Evolutionary conservation across 345 rosid species (phyloP), one percentile per base, ranked within the genome.

Genomic region (Eucalyptus dawsonii): DNA sequence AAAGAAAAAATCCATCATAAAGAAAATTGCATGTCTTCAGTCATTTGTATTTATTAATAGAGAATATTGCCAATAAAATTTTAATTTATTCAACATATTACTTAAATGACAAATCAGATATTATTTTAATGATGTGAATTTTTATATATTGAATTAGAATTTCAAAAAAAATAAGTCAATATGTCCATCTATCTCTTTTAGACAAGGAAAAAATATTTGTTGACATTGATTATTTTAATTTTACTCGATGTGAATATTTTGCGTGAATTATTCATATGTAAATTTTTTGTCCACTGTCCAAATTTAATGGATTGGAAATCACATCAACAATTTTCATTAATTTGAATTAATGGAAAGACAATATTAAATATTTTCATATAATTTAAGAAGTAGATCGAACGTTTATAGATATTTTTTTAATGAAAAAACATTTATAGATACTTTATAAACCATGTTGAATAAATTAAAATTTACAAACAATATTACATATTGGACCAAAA

Each of bases 21-120:
- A n/a, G n/a, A n/a, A 67, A 69, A 8, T 8, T 31, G 42, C 24
- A 17, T 34, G 17, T 34, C 9, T 69, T 0, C 42, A 16, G 9
- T 5, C 42, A 3, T 31, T 69, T 16, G 80, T 31, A 16, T 69
- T 31, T 69, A 31, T 31, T 67, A n/a, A 67, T 60, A 25, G n/a
- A 6, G 3, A 60, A 60, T 11, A 11, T 60, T 54, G 5, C 0
- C 27, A 9, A 22, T 54, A 9, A 54, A 54, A 0, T 60, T 60
- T 58, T 58, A 24, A 58, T 5, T 58, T 58, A 25, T 58, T 58
- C 7, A 58, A 58, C 0, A 24, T 24, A 58, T 4, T 24, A 4
- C 14, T 51, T 51, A 51, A 51, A 51, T 0, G 22, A 51, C 22
- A 51, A 17, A 51, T 51, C 9, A 51, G 0, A 51, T 51, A 51